Conservation (phyloP, 352 stramenopile species). For the Pythium phragmiticola region DNA sequence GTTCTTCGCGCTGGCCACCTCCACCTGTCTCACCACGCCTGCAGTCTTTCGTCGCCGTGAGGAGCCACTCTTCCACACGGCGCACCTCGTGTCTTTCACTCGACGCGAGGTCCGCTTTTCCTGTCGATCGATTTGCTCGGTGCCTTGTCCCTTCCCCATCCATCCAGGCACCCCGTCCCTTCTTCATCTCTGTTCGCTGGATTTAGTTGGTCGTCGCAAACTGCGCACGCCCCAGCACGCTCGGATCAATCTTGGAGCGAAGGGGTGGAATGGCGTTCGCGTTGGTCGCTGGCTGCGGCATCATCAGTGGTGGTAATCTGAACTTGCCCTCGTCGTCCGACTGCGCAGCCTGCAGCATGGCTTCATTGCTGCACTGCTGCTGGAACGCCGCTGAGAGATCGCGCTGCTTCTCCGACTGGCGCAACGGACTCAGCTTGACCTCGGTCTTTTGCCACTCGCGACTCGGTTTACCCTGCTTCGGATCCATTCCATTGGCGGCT, state of each 20-base stretch:
- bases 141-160: not conserved
- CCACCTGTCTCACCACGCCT: constrained; percentile 1
- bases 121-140: not conserved
- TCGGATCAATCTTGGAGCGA: constrained; percentile 77
- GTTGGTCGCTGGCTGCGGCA: constrained; percentile 34
- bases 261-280: constrained; percentile 66
- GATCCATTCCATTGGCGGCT: constrained; percentile 11
- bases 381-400: constrained; percentile 22
- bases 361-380: constrained; percentile 11
- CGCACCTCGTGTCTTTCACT: not conserved
- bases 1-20: constrained; percentile 5
- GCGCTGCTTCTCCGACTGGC: constrained; percentile 34
- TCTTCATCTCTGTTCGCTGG: not conserved
- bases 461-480: constrained; percentile 34
- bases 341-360: constrained; percentile 35
- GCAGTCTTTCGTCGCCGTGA: constrained; percentile 5
- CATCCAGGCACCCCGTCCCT: not conserved
- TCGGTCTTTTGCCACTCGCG: constrained; percentile 61
- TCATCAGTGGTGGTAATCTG: constrained; percentile 60
- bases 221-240: constrained; percentile 51
- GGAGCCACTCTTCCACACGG: not conserved
- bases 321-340: constrained; percentile 49
- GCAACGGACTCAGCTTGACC: constrained; percentile 62
- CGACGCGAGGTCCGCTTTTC: not conserved
- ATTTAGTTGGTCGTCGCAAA: constrained; percentile 48